A percentile compares a stretch with the other conserved stretches of the same genome.
Evolutionary conservation across 495 filamentous ascomycete genomes (phyloP).

Genomic region (Bathelium albidoporum): DNA sequence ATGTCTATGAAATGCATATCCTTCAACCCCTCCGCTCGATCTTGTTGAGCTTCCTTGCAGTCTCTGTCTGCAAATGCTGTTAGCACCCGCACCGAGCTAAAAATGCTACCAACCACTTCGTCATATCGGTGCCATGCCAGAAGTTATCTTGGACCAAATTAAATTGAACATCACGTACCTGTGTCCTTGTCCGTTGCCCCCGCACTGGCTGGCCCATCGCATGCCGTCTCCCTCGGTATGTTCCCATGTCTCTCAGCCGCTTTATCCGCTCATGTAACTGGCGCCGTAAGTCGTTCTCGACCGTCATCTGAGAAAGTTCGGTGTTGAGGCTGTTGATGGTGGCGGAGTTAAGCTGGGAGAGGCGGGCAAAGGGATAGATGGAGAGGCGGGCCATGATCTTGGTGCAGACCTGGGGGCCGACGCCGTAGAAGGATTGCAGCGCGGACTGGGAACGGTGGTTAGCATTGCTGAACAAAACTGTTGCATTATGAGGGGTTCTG

Average conservation of each 20-base stretch:
- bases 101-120: neutral
- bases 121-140: neutral
- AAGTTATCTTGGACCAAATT: conserved; percentile 9
- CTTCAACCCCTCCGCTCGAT: conserved; percentile 53
- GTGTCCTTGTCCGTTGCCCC: conserved; percentile 76
- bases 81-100: conserved; percentile 4
- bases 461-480: neutral
- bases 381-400: conserved; percentile 75
- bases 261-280: conserved; percentile 73
- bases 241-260: conserved; percentile 80
- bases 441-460: conserved; percentile 50
- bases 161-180: conserved; percentile 39
- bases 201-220: conserved; percentile 79
- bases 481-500: neutral
- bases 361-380: conserved; percentile 70
- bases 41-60: conserved; percentile 67
- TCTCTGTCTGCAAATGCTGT: conserved; percentile 48
- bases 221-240: conserved; percentile 82
- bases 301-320: conserved; percentile 81
- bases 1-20: neutral
- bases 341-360: conserved; percentile 59
- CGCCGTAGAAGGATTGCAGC: conserved; percentile 80
- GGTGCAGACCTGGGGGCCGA: conserved; percentile 59
- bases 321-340: conserved; percentile 69
- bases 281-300: conserved; percentile 78